Evolutionary conservation across 2,329 filamentous ascomycete genomes (phyloP).

Genomic region (Talaromyces marneffei): DNA sequence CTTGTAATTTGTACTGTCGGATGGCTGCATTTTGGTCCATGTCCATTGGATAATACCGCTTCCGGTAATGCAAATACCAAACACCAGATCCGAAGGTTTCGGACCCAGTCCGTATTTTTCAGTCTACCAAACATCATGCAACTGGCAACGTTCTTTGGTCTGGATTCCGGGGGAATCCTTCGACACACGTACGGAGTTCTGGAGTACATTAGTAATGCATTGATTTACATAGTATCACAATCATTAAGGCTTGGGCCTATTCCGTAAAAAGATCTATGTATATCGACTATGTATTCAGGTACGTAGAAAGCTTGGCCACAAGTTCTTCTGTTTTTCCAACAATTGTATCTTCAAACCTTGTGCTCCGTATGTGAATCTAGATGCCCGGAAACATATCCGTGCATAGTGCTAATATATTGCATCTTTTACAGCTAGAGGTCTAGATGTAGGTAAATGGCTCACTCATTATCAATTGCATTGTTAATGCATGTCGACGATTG

Average conservation of each 20-base stretch:
- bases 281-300: background rate
- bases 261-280: background rate
- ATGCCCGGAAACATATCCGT: background rate
- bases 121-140: background rate
- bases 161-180: background rate
- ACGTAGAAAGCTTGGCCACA: background rate
- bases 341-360: background rate
- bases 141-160: background rate
- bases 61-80: conserved; percentile 5
- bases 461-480: background rate
- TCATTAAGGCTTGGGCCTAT: background rate
- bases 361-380: background rate
- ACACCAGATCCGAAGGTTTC: background rate
- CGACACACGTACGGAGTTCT: background rate
- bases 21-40: background rate
- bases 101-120: background rate
- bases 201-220: too few relatives aligned
- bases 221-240: too few relatives aligned
- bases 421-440: background rate
- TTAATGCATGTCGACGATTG: background rate
- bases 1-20: conserved; percentile 4
- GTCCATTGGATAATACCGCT: background rate
- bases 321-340: background rate
- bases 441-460: background rate
- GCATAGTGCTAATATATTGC: background rate